Base-by-base conservation (phyloP, 176 grass and related monocot genomes). In the Microstegium vimineum region DNA sequence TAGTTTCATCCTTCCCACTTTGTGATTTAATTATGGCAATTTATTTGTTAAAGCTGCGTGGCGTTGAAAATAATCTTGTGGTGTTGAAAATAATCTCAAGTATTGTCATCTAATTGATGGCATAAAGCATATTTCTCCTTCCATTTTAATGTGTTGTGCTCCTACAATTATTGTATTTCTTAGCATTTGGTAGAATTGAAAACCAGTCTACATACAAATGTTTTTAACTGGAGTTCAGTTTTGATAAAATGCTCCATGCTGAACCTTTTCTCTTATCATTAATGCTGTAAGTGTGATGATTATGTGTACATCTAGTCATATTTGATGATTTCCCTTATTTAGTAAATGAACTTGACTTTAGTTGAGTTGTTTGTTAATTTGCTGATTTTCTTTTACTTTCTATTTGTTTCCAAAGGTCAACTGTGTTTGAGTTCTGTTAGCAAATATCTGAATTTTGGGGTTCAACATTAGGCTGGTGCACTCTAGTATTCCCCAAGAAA, bases 1-100 rank as follows among this genome's bases (percentile, higher is more conserved):
- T 47, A 25, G 49, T 64, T 40, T 64, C 32, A 80, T 77, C 69
- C 7, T 42, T 79, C 6, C 25, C 54, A 31, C n/a, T 86, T 43
- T 77, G 56, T 86, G 35, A 57, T 43, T 52, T 74, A 49, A 12
- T 32, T 82, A 15, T 71, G 60, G 66, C 68, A 32, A 77, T 66
- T n/a, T 10, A 14, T 47, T 62, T 76, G 28, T 51, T 40, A 76
- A 17, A 38, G 8, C 17, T 46, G 26, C 5, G 5, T 45, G 18
- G 10, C 3, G 3, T 15, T 77, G 8, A 38, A 59, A 75, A 22
- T 54, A 69, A 20, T 69, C 8, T 74, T 83, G 2, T 52, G 5
- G 45, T 47, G 45, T 47, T 47, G 46, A 51, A 66, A 74, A 22
- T 52, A 68, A 27, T 84, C 8, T 75, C 66, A 59, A 17, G 8